A percentile compares a stretch with the other conserved stretches of the same genome.
These are phyloP conservation scores for Gryganskiella cystojenkinii DNA, from an alignment of 192 early-diverging fungal genomes.

Conservation along the genomic window DNA sequence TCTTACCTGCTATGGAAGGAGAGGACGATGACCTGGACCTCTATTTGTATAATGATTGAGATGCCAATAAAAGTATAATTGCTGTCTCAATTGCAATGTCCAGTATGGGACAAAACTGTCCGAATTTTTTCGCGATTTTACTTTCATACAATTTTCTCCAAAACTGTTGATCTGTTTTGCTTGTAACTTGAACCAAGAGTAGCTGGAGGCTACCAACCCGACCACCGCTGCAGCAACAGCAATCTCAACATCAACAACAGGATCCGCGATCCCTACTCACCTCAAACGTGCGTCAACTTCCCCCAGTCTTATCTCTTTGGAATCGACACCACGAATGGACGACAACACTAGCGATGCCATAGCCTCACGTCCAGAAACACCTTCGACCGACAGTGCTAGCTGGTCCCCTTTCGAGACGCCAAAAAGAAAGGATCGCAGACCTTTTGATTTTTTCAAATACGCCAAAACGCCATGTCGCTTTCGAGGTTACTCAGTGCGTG, in stretches of 20 bases:
- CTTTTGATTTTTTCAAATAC: conserved; percentile 85
- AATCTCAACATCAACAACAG: background rate
- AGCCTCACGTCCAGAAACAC: conserved; percentile 19
- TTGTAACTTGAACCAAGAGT: too few species aligned
- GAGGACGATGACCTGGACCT: too few species aligned
- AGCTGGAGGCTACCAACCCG: conserved; percentile 16
- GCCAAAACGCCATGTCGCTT: conserved; percentile 81
- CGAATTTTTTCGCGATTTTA: too few species aligned
- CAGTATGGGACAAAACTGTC: too few species aligned
- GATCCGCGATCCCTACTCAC: conserved; percentile 10
- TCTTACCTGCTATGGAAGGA: too few species aligned
- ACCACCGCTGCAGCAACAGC: background rate
- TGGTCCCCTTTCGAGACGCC: conserved; percentile 38
- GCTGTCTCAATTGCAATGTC: too few species aligned
- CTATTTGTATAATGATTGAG: too few species aligned
- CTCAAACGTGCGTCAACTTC: conserved; percentile 12
- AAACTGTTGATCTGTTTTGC: too few species aligned
- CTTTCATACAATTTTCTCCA: too few species aligned
- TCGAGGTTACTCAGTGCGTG: conserved; percentile 79
- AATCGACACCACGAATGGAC: background rate
- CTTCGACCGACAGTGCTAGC: background rate
- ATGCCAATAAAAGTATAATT: too few species aligned
- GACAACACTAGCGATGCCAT: background rate
- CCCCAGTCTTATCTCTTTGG: conserved; percentile 3
- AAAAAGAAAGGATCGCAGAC: conserved; percentile 46